Conservation (phyloP, 1,284 basidiomycete species). For the Coniferiporia sulphurascens region DNA sequence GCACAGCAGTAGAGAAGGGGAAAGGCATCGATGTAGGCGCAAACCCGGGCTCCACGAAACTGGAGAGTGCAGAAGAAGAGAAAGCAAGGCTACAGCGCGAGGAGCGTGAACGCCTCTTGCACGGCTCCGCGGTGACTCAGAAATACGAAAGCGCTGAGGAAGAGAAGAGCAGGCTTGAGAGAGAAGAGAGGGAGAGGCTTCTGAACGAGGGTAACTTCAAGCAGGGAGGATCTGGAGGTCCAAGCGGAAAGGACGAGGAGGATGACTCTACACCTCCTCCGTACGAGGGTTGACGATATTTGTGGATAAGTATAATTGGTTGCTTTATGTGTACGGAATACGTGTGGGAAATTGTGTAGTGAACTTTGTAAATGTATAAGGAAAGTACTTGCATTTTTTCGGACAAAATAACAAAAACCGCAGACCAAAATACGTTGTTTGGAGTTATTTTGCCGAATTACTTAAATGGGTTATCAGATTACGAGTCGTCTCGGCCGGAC, state of each 20-base stretch:
- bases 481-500: background rate
- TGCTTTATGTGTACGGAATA: too few relatives aligned
- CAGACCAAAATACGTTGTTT: too few relatives aligned
- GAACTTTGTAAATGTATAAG: too few relatives aligned
- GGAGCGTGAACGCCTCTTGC: conserved; percentile 32
- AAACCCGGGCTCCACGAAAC: conserved; percentile 10
- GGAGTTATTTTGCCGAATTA: too few relatives aligned
- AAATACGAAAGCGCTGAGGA: conserved; percentile 51
- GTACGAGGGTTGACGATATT: conserved; percentile 51
- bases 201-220: conserved; percentile 27
- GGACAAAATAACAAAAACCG: too few relatives aligned
- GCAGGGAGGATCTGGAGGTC: conserved; percentile 18
- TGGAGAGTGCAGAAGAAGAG: conserved; percentile 39
- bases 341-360: too few relatives aligned
- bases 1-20: background rate
- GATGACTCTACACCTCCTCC: conserved; percentile 58
- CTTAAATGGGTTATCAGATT: too few relatives aligned
- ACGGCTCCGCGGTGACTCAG: conserved; percentile 20
- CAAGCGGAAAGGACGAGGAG: conserved; percentile 10
- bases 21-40: background rate
- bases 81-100: conserved; percentile 37
- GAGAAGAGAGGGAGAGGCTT: conserved; percentile 57
- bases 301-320: too few relatives aligned
- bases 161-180: conserved; percentile 64
- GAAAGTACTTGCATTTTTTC: too few relatives aligned